Evolutionary conservation across 177 flowering plant species (phyloP).

Genomic region (Vitis hybrid): DNA sequence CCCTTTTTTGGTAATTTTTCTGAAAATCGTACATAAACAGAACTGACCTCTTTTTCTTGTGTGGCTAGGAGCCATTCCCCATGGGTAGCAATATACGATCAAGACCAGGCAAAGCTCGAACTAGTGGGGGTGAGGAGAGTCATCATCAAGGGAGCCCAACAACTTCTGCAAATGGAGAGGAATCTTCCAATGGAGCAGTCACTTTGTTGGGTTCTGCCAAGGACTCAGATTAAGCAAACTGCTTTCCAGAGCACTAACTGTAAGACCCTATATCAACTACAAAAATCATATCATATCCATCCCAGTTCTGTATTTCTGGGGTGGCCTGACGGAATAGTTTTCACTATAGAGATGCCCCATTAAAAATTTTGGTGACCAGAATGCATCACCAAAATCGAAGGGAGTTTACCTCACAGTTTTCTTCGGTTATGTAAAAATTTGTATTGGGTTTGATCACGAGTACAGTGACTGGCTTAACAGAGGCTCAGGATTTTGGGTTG

Average conservation of each 20-base stretch:
- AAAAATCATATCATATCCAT: constrained; percentile 1
- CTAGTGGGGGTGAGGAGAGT: constrained; percentile 32
- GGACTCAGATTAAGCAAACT: constrained; percentile 33
- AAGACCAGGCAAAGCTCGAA: constrained; percentile 54
- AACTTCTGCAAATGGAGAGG: constrained; percentile 38
- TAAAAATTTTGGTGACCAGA: constrained; percentile 11
- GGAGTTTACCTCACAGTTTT: not conserved
- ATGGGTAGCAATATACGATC: constrained; percentile 52
- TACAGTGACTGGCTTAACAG: constrained; percentile 11
- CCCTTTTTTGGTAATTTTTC: not conserved
- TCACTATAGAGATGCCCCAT: constrained; percentile 13
- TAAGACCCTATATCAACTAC: constrained; percentile 1
- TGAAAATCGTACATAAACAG: not conserved
- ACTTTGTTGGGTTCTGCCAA: constrained; percentile 37
- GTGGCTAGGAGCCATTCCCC: constrained; percentile 66
- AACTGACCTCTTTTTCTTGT: constrained; percentile 5
- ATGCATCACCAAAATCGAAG: constrained; percentile 5
- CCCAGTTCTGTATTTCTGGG: constrained; percentile 21
- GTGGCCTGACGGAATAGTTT: constrained; percentile 18
- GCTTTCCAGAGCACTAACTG: constrained; percentile 23
- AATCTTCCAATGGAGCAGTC: constrained; percentile 33
- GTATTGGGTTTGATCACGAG: not conserved
- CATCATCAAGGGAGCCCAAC: constrained; percentile 37
- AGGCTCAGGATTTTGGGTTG: constrained; percentile 18
- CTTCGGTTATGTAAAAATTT: constrained; percentile 1